Base-by-base conservation (phyloP, 768 basidiomycete genomes). In the Kockovaella imperatae region DNA sequence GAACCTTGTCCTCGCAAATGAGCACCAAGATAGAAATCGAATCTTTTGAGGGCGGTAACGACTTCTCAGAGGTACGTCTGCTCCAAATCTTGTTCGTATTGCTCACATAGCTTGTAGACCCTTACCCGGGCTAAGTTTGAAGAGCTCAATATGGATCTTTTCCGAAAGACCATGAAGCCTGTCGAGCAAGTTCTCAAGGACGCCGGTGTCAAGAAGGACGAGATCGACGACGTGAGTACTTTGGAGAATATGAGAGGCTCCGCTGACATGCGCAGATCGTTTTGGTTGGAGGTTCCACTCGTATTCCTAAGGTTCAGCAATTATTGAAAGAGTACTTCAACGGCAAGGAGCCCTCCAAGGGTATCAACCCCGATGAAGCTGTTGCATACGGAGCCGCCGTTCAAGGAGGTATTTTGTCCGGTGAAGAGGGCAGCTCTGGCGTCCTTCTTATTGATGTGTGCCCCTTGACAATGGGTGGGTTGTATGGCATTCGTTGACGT, bases 111-210 rank as follows among this genome's bases (percentile, higher is more conserved):
- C 15, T 20, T 5, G 8, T 34, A 59, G 59, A 65, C 66, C 29
- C 80, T 97, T 26, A 97, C 93, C 45, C 83, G 93, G 46, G 93
- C 93, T 76, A 97, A 95, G 75, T 97, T 99, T 70, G 93, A 97
- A 73, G 91, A 97, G 73, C 79, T 96, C 58, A 95, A 93, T 81
- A 84, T 95, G 77, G 93, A 99, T 66, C 81, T 97, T 44, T 99
- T 99, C 86, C 80, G 93, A 67, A 93, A 93, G 81, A 99, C 93
- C 28, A 88, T 97, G 87, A 91, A 91, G 78, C 93, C 93, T 55
- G 93, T 97, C 53, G 91, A 96, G 74, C 93, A 96, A 74, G 93
- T 97, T 18, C 77, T 97, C 62, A 95, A 95, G 82, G 93, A 97
- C 67, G 86, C 93, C 56, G 84, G 84, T 61, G 84, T 97, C 70